Evolutionary conservation across 2,329 filamentous ascomycete genomes (phyloP).

Genomic region (Epichloe brachyelytri): DNA sequence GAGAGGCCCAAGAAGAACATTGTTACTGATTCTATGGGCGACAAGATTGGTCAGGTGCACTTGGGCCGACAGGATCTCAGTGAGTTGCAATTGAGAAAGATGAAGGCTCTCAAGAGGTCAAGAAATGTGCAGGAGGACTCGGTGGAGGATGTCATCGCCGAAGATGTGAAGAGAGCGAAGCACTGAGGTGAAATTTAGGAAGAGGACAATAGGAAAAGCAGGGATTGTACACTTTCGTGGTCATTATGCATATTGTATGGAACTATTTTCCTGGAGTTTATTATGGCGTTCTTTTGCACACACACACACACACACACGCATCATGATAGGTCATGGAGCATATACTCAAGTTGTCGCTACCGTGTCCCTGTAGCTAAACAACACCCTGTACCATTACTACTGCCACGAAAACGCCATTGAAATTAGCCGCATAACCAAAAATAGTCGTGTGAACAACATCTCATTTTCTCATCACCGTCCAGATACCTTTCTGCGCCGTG

Average conservation of each 20-base stretch:
- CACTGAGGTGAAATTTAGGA: slow-evolving; percentile 11
- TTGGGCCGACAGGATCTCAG: slow-evolving; percentile 79
- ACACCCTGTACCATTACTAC: too few relatives aligned
- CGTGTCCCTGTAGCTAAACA: too few relatives aligned
- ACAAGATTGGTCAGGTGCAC: slow-evolving; percentile 92
- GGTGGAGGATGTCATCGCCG: slow-evolving; percentile 28
- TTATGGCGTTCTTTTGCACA: not conserved
- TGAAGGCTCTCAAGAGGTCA: slow-evolving; percentile 92
- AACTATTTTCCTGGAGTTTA: not conserved
- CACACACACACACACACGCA: not conserved
- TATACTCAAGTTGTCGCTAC: too few relatives aligned
- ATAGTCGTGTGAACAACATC: not conserved
- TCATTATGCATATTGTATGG: slow-evolving; percentile 1
- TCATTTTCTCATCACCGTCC: not conserved
- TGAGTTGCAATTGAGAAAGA: slow-evolving; percentile 89
- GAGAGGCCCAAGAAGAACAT: slow-evolving; percentile 94
- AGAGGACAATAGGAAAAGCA: not conserved
- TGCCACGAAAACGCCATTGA: too few relatives aligned
- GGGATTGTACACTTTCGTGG: slow-evolving; percentile 6
- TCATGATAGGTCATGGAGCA: not conserved
- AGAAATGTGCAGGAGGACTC: slow-evolving; percentile 45
- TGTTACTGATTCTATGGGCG: slow-evolving; percentile 77
- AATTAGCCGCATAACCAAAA: too few relatives aligned
- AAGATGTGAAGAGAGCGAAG: slow-evolving; percentile 26
- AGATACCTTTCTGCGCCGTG: not conserved